These are phyloP conservation scores for Phoenix roebelenii DNA, from an alignment of 176 grass and related monocot species.

Conservation along the genomic window DNA sequence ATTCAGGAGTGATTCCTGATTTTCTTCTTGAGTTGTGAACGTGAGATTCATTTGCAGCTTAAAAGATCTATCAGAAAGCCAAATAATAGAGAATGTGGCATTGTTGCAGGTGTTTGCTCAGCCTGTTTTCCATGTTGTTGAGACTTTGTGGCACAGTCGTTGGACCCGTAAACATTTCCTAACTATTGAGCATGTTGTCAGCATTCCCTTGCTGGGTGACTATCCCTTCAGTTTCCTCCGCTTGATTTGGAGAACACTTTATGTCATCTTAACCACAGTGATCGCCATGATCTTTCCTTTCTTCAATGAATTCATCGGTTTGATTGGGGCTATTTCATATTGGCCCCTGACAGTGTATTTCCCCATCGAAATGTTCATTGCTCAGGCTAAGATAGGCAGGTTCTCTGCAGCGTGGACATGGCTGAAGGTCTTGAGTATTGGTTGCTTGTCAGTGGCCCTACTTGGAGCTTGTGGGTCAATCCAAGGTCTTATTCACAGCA, in stretches of 20 bases:
- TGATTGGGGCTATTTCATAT: slow-evolving; percentile 79
- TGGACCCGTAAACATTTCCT: slow-evolving; percentile 49
- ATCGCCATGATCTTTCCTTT: slow-evolving; percentile 72
- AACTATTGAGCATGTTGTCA: slow-evolving; percentile 28
- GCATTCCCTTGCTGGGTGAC: slow-evolving; percentile 23
- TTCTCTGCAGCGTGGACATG: slow-evolving; percentile 62
- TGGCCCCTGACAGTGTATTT: slow-evolving; percentile 97
- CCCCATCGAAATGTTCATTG: slow-evolving; percentile 86
- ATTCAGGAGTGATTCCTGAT: no score
- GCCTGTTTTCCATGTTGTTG: slow-evolving; percentile 65
- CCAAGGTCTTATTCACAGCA: slow-evolving; percentile 45
- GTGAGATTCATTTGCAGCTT: no score
- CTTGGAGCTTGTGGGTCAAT: slow-evolving; percentile 58
- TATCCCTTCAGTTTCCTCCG: slow-evolving; percentile 49
- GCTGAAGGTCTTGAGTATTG: slow-evolving; percentile 57
- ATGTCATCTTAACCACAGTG: slow-evolving; percentile 50
- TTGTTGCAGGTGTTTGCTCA: slow-evolving; percentile 71
- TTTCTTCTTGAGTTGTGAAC: no score
- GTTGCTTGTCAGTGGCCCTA: slow-evolving; percentile 48
- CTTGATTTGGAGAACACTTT: slow-evolving; percentile 48
- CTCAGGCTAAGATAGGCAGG: slow-evolving; percentile 33
- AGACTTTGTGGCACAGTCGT: slow-evolving; percentile 22
- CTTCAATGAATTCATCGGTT: slow-evolving; percentile 84
- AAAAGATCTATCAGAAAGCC: no score
- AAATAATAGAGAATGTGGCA: no score